A percentile compares a stretch with the other conserved stretches of the same genome.
Conservation (phyloP, 805 yeast genomes). For the Ogataea allantospora region DNA sequence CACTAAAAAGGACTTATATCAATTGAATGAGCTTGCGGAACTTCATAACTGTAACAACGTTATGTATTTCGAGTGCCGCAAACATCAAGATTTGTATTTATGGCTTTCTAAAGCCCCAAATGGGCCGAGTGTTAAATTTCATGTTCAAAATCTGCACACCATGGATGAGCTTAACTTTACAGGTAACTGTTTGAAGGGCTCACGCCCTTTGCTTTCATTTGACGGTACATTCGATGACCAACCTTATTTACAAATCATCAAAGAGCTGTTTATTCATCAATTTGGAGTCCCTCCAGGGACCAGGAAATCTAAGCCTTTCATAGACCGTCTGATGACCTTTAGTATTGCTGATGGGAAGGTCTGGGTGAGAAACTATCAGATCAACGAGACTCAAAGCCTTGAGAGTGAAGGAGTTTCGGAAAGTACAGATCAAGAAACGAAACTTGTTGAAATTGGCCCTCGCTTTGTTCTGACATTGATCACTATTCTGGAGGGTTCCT, state of each 20-base stretch:
- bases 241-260: constrained; percentile 67
- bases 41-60: constrained; percentile 95
- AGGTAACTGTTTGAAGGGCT: constrained; percentile 93
- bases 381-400: constrained; percentile 56
- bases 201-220: constrained; percentile 89
- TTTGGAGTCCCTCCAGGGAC: constrained; percentile 97
- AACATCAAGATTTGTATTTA: constrained; percentile 90
- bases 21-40: constrained; percentile 94
- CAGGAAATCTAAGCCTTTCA: constrained; percentile 88
- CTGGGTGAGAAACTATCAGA: constrained; percentile 95
- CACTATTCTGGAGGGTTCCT: constrained; percentile 91
- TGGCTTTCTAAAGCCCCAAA: constrained; percentile 97
- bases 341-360: constrained; percentile 89
- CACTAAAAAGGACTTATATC: constrained; percentile 82
- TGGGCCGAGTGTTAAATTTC: constrained; percentile 95
- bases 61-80: constrained; percentile 91
- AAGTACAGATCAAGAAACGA: constrained; percentile 51
- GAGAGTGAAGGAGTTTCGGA: constrained; percentile 28
- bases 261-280: constrained; percentile 76
- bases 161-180: constrained; percentile 94
- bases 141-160: constrained; percentile 91
- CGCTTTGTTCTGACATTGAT: constrained; percentile 91
- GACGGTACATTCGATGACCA: constrained; percentile 75
- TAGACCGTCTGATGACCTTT: constrained; percentile 93
- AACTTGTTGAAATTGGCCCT: constrained; percentile 94